phyloP scores from a whole-genome alignment of 2,329 filamentous ascomycete species.

The Trichothecium roseum region DNA sequence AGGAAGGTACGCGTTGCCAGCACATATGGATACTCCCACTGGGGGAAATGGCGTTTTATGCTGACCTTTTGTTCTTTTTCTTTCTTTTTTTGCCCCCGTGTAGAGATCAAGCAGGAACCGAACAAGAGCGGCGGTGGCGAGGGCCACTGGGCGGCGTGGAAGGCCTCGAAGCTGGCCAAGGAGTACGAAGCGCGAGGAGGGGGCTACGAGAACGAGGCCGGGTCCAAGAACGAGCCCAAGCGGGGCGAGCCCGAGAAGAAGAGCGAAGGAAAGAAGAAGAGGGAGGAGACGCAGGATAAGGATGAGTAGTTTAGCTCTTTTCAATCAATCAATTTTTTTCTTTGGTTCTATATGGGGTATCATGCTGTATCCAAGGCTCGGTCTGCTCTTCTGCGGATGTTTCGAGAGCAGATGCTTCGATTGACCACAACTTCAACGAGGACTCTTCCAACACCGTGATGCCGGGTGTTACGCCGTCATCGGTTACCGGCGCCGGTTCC shows the following conservation, averaged over 20 bases:
- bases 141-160: constrained; percentile 15
- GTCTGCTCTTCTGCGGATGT: too few relatives aligned
- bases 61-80: neutral
- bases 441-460: constrained; percentile 10
- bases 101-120: constrained; percentile 29
- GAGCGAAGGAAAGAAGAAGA: constrained; percentile 12
- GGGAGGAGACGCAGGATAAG: constrained; percentile 4
- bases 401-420: constrained; percentile 4
- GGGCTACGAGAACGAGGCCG: constrained; percentile 27
- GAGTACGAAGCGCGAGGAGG: constrained; percentile 31
- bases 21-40: too few relatives aligned
- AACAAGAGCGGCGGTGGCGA: constrained; percentile 29
- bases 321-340: too few relatives aligned
- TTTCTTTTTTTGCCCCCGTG: neutral
- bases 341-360: neutral
- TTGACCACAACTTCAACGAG: constrained; percentile 11
- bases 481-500: constrained; percentile 18
- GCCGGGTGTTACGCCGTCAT: neutral
- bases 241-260: constrained; percentile 16
- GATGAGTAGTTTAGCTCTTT: too few relatives aligned
- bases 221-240: constrained; percentile 26
- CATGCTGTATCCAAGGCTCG: neutral
- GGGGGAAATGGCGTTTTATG: neutral
- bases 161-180: constrained; percentile 26
- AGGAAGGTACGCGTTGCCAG: constrained; percentile 25